Evolutionary conservation across 2,329 filamentous ascomycete species (phyloP), one percentile per base, ranked within the genome.

Genomic region (Alternaria atra): DNA sequence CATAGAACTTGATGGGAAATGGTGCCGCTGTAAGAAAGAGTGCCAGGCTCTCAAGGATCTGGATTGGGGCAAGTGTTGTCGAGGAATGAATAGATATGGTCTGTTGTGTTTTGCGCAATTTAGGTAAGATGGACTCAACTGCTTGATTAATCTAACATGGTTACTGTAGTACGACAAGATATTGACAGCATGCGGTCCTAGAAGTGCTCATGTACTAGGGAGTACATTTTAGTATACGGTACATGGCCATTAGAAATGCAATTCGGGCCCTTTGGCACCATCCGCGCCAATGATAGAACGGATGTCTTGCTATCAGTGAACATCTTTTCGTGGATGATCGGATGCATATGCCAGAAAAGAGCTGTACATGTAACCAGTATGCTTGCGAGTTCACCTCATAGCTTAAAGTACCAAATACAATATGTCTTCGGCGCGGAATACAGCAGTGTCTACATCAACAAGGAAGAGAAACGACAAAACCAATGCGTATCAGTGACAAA

Each of bases 261-360:
- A 13, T 42, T 7, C 10, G 6, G 39, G 6, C 12, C 3, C 6
- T 9, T 42, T 25, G 7, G 39, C 39, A 25, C 13, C 6, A 13
- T 8, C 6, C 12, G 12, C 5, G 2, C 39, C 8, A 23, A 42
- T 6, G 15, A 25, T 5, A 42, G 6, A 8, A 42, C 39, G 7
- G 12, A 5, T 13, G 20, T 42, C 5, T 15, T 8, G 37, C 17
- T 6, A 12, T 20, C 5, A 12, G 17, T 23, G 1, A 25, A 20
- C 12, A 42, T 5, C 0, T 7, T 25, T 0, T 15, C 1, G 3
- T 23, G 8, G 39, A 15, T 2, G 5, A 5, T 6, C 10, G 5
- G 1, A 34, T 6, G 1, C 1, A 48, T 20, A 30, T 34, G 23
- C 40, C 23, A 1, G 12, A 15, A 43, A 43, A 27, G 13, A 13